These are phyloP conservation scores for Aureobasidium melanogenum DNA, from an alignment of 2,329 filamentous ascomycete species.

Conservation along the genomic window DNA sequence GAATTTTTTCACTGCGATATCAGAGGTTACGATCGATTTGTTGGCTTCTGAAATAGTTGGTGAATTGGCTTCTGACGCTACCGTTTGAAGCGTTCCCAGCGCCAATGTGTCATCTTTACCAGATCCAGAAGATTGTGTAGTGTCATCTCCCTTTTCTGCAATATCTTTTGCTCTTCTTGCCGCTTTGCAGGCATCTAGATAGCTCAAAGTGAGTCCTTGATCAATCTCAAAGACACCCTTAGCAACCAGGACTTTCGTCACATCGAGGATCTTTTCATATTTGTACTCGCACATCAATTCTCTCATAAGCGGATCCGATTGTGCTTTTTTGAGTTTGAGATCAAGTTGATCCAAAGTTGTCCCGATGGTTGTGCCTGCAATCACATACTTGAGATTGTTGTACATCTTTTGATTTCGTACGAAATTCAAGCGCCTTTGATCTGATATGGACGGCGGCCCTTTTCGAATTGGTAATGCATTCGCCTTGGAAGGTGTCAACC, in stretches of 20 bases:
- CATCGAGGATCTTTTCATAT: not conserved
- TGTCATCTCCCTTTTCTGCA: not conserved
- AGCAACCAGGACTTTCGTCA: not conserved
- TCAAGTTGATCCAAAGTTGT: not conserved
- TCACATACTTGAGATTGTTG: not conserved
- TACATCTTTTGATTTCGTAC: not conserved
- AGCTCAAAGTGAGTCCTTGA: not conserved
- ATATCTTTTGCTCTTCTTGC: not conserved
- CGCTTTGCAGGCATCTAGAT: not conserved
- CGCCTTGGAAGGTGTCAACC: not conserved
- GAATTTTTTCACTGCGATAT: not conserved
- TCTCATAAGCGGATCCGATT: not conserved
- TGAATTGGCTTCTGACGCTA: not conserved
- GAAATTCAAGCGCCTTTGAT: not conserved
- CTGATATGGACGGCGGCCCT: not conserved
- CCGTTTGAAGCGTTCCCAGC: not conserved
- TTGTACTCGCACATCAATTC: not conserved
- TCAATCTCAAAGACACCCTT: not conserved
- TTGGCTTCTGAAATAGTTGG: not conserved
- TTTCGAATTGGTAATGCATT: not conserved
- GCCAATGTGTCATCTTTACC: not conserved
- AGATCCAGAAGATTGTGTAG: not conserved
- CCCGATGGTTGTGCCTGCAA: not conserved
- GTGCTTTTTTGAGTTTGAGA: not conserved
- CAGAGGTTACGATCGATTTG: not conserved